These are phyloP conservation scores for Talaromyces atroroseus DNA, from an alignment of 2,329 filamentous ascomycete species.

Conservation along the genomic window DNA sequence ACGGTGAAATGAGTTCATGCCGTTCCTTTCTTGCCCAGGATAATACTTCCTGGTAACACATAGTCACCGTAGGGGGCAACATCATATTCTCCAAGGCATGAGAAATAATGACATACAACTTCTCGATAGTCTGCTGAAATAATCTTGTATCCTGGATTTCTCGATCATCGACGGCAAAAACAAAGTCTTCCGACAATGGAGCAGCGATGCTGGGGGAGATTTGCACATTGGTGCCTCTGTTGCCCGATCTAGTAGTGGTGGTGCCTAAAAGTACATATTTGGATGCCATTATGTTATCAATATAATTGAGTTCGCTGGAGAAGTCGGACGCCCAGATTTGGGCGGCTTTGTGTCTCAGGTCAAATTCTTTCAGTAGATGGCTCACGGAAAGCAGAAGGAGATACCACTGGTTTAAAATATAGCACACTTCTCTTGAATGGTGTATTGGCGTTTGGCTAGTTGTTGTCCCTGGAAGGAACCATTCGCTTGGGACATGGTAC, in stretches of 20 bases:
- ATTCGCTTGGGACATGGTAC: not conserved
- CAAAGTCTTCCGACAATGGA: not conserved
- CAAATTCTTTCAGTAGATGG: conserved; percentile 4
- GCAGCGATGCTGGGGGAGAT: not conserved
- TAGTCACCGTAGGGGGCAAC: not conserved
- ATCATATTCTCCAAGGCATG: conserved; percentile 1
- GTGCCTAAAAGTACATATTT: not conserved
- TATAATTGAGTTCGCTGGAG: not conserved
- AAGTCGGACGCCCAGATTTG: not conserved
- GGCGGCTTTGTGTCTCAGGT: not conserved
- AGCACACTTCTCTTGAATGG: not conserved
- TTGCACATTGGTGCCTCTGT: no score
- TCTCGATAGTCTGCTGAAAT: not conserved
- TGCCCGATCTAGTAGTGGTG: no score
- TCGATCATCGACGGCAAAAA: not conserved
- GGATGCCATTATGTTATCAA: conserved; percentile 7
- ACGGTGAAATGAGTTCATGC: no score
- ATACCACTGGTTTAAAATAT: conserved; percentile 9
- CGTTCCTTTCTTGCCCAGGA: not conserved
- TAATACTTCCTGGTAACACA: not conserved
- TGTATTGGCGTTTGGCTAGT: not conserved
- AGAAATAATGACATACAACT: conserved; percentile 2
- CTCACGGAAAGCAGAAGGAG: not conserved
- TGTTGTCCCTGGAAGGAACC: not conserved
- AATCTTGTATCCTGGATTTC: not conserved